Evolutionary conservation across 352 stramenopile species (phyloP).

Genomic region (Phytophthora citricola): DNA sequence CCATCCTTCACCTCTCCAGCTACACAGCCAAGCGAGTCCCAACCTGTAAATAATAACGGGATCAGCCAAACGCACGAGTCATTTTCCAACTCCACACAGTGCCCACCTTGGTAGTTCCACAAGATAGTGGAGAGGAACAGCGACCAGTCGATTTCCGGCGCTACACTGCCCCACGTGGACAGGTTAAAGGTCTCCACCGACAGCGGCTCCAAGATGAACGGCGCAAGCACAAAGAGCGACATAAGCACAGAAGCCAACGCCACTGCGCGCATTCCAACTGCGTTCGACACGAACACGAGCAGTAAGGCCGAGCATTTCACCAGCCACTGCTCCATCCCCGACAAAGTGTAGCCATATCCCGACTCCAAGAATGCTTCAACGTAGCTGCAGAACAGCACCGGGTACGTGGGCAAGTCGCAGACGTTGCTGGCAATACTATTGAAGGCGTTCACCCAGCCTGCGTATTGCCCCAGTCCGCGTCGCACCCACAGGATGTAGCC

Average conservation of each 20-base stretch:
- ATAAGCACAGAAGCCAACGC: slow-evolving; percentile 79
- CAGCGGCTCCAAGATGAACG: slow-evolving; percentile 81
- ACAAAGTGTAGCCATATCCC: slow-evolving; percentile 60
- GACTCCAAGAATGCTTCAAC: slow-evolving; percentile 79
- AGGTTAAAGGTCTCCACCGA: slow-evolving; percentile 78
- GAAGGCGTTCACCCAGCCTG: slow-evolving; percentile 86
- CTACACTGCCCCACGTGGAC: slow-evolving; percentile 71
- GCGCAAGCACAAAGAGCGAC: slow-evolving; percentile 84
- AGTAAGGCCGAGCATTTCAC: slow-evolving; percentile 76
- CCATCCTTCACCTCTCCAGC: slow-evolving; percentile 87
- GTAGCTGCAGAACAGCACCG: slow-evolving; percentile 88
- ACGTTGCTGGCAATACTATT: slow-evolving; percentile 88
- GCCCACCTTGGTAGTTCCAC: slow-evolving; percentile 85
- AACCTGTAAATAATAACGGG: slow-evolving; percentile 40
- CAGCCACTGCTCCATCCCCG: slow-evolving; percentile 64
- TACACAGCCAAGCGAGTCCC: slow-evolving; percentile 87
- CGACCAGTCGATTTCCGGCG: slow-evolving; percentile 80
- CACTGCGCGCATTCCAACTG: slow-evolving; percentile 79
- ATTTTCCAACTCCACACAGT: neutral
- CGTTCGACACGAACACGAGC: slow-evolving; percentile 76
- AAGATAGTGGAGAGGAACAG: slow-evolving; percentile 88
- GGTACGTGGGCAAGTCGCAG: slow-evolving; percentile 85
- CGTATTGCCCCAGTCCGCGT: slow-evolving; percentile 77
- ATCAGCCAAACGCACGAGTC: neutral
- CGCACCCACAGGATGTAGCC: slow-evolving; percentile 90